Conservation (phyloP, 2,329 filamentous ascomycete genomes). For the Aspergillus novofumigatus region DNA sequence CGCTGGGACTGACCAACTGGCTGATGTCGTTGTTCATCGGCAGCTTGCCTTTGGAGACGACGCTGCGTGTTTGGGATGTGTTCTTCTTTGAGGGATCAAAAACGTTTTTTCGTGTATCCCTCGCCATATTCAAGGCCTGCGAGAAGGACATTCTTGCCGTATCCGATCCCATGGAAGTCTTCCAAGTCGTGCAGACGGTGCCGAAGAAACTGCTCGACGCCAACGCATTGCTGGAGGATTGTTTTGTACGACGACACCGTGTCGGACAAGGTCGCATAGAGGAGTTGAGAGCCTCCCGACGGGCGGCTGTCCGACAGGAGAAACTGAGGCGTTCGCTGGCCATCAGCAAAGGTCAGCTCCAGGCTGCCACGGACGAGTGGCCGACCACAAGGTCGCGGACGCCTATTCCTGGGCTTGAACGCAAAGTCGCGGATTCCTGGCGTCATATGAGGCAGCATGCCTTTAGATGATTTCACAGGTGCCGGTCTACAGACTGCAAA, state of each 20-base stretch:
- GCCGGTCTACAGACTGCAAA: neutral
- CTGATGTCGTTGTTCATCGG: conserved; percentile 98
- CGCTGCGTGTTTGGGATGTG: conserved; percentile 88
- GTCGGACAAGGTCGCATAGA: conserved; percentile 80
- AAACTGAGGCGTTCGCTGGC: conserved; percentile 37
- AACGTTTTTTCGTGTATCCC: conserved; percentile 84
- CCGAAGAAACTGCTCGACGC: conserved; percentile 78
- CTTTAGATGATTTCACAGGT: conserved; percentile 21
- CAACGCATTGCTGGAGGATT: conserved; percentile 76
- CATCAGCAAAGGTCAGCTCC: conserved; percentile 30
- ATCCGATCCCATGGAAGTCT: conserved; percentile 88
- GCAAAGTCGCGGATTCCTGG: conserved; percentile 32
- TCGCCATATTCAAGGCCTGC: conserved; percentile 86
- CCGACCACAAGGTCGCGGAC: conserved; percentile 23
- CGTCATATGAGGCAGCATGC: conserved; percentile 33
- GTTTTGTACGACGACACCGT: conserved; percentile 73
- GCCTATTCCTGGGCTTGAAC: conserved; percentile 27
- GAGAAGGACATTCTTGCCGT: conserved; percentile 76
- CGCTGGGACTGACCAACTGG: conserved; percentile 90
- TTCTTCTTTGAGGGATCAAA: conserved; percentile 96
- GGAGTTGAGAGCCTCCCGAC: conserved; percentile 65
- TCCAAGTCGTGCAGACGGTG: conserved; percentile 85
- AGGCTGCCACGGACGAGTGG: conserved; percentile 31
- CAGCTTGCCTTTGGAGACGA: conserved; percentile 85
- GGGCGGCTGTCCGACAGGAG: conserved; percentile 45